Evolutionary conservation across 345 rosid species (phyloP), one percentile per base, ranked within the genome.

Genomic region (Luvunga scandens): DNA sequence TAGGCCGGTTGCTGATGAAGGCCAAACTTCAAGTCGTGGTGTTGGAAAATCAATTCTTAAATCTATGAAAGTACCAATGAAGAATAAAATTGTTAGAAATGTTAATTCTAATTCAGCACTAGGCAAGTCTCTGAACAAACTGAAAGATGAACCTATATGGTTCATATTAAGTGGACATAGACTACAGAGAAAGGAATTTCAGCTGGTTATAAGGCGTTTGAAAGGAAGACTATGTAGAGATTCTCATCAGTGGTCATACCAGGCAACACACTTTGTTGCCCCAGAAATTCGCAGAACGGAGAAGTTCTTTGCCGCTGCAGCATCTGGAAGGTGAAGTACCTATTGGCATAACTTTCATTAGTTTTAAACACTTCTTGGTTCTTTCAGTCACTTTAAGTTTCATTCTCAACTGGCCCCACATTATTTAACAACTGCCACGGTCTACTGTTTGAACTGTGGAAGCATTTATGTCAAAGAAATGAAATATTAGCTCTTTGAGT

Each of bases 201-300:
- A 88, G 84, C 82, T 88, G 84, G 83, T 90, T 39, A 83, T 94
- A 75, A 89, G 82, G 84, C 75, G 83, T 33, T 77, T 96, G 85
- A 90, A 86, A 80, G 99, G 98, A 50, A 92, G 87, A 85, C 75
- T 80, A 60, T 96, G 97, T 81, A 89, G 89, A 79, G 95, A 94
- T 83, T 96, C 97, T 83, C 98, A 96, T 86, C 94, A 91, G 21
- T 96, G 99, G 98, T 94, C 97, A 57, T 96, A 92, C 84, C 97
- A 92, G 83, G 98, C 98, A 79, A 96, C 99, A 55, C 99, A 96
- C 71, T 92, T 90, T 75, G 87, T 96, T 57, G 86, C 88, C 68
- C 83, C 97, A 53, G 89, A 88, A 55, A 62, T 94, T 82, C 87
- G 93, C 59, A 88, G 99, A 86, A 96, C 99, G 24, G 98, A 94